Conservation (phyloP, 208 protist species). For the Trypanosoma congolense region DNA sequence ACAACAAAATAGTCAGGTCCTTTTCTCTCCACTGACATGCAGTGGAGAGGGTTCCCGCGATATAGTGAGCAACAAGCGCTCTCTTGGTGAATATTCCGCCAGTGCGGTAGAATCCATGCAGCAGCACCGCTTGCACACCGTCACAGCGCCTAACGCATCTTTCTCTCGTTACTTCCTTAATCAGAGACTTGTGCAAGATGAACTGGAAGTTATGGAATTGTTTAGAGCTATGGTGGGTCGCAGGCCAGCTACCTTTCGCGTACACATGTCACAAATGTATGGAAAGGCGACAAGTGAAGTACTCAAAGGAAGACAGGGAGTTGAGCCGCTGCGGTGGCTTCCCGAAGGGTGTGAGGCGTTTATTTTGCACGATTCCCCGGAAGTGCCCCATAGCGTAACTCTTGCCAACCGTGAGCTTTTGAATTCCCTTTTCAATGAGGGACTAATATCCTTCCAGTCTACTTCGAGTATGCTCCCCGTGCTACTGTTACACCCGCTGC, state of each 20-base stretch:
- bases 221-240: constrained; percentile 58
- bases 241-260: constrained; percentile 45
- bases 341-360: constrained; percentile 52
- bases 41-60: constrained; percentile 7
- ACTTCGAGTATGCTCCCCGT: constrained; percentile 76
- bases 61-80: not conserved
- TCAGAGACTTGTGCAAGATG: constrained; percentile 59
- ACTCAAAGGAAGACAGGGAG: constrained; percentile 33
- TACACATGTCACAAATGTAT: constrained; percentile 44
- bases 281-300: constrained; percentile 24
- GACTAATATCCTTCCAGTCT: constrained; percentile 63
- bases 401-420: constrained; percentile 54
- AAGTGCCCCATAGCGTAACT: constrained; percentile 30
- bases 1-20: not conserved
- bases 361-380: constrained; percentile 33
- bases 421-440: constrained; percentile 46
- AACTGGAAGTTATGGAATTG: constrained; percentile 59
- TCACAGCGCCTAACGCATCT: constrained; percentile 58
- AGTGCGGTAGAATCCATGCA: constrained; percentile 35
- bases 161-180: constrained; percentile 77
- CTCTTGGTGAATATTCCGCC: constrained; percentile 20
- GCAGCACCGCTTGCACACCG: constrained; percentile 25
- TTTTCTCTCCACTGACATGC: constrained; percentile 4
- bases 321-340: constrained; percentile 53
- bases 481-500: constrained; percentile 53